Conservation (phyloP, 805 yeast species). For the Yamadazyma scolyti region DNA sequence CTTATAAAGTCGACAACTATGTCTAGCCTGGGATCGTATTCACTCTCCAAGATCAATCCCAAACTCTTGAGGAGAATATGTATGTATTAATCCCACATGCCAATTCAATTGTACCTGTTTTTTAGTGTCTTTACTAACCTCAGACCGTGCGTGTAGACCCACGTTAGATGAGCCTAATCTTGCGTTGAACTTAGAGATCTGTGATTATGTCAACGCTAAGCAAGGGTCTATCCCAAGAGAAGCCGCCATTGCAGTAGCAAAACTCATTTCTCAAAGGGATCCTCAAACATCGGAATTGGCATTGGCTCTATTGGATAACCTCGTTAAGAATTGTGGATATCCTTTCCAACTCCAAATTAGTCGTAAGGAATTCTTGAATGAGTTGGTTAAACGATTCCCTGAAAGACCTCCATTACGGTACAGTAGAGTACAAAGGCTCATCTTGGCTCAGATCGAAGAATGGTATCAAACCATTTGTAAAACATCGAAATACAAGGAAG, state of each 20-base stretch:
- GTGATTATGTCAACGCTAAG: conserved; percentile 88
- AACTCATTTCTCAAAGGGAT: conserved; percentile 75
- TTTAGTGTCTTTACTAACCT: conserved; percentile 3
- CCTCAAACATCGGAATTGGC: conserved; percentile 85
- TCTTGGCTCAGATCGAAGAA: conserved; percentile 89
- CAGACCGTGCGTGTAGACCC: conserved; percentile 83
- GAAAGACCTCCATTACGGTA: conserved; percentile 89
- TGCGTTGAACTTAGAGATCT: conserved; percentile 83
- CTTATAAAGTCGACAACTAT: background rate
- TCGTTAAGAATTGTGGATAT: conserved; percentile 97
- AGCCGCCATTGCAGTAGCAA: conserved; percentile 84
- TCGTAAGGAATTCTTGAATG: conserved; percentile 90
- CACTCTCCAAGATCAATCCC: conserved; percentile 44
- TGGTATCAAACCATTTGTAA: conserved; percentile 96
- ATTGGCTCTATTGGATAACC: conserved; percentile 74
- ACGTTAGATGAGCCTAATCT: conserved; percentile 82
- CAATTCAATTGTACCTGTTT: background rate
- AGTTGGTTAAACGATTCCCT: conserved; percentile 88
- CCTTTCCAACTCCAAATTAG: conserved; percentile 95
- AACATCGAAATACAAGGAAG: conserved; percentile 86
- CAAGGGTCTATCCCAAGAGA: conserved; percentile 90
- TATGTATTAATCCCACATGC: conserved; percentile 19
- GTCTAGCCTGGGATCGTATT: conserved; percentile 23
- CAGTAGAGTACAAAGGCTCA: conserved; percentile 76
- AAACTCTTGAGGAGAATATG: conserved; percentile 43